Base-by-base conservation (phyloP, 805 yeast species). In the Saturnispora saitoi region DNA sequence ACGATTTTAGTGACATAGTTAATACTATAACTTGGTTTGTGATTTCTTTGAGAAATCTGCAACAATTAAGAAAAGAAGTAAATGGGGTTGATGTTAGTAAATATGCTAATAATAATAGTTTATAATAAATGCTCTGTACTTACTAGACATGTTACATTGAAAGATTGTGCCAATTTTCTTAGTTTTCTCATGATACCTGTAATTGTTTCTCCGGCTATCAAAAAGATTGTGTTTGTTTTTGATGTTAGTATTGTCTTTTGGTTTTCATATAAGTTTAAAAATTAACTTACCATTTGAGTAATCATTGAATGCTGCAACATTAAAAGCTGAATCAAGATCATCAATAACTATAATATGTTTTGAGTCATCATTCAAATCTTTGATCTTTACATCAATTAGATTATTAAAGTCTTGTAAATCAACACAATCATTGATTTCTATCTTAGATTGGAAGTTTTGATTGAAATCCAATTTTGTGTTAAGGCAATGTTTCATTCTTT, bases 161-260 rank as follows among this genome's bases (percentile, higher is more conserved):
- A 20, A 1, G 45, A 17, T 20, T 62, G 60, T 5, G 63, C 54
- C 6, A 58, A 40, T 42, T 53, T 56, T 31, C 68, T 48, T 26
- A 64, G 41, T 14, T 40, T 52, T 19, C 58, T 51, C 29, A 49
- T 14, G 8, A 49, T 40, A 12, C 37, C 20, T 0, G 42, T 32
- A 7, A 51, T 48, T 19, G 40, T 10, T 24, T 41, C 43, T 3
- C 42, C 41, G 1, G 54, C 52, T 12, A 31, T 11, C 4, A n/a
- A 20, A 4, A 17, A 10, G n/a, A 19, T 14, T 14, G 19, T 19
- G 10, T 17, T 17, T 4, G 15, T 8, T 31, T n/a, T 9, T n/a
- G 11, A 3, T 39, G 45, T 31, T 42, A 42, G 38, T 41, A 24
- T 24, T 9, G 28, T 24, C 5, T 9, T 24, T 15, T 6, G 12